Percentiles rank a stretch among this genome's conserved stretches.
These are phyloP conservation scores for Hanseniaspora gamundiae DNA, from an alignment of 1,139 yeast species.

Conservation along the genomic window DNA sequence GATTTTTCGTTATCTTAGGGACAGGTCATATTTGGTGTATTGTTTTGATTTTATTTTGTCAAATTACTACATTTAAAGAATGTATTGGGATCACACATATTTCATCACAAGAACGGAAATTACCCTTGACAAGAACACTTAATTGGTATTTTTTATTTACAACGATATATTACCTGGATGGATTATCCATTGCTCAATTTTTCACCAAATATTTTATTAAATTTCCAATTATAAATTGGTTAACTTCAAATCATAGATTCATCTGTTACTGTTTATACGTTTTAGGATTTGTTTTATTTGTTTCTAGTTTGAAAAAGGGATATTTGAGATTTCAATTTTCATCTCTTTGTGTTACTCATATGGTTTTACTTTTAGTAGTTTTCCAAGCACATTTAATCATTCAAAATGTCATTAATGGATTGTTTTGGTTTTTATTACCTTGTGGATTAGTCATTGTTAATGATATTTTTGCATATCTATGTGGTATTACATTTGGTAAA, in stretches of 20 bases:
- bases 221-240: constrained; percentile 26
- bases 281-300: constrained; percentile 82
- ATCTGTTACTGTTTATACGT: constrained; percentile 76
- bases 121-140: constrained; percentile 73
- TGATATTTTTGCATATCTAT: constrained; percentile 90
- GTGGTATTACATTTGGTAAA: constrained; percentile 93
- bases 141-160: constrained; percentile 83
- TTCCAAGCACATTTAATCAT: constrained; percentile 91
- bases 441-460: constrained; percentile 84
- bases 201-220: constrained; percentile 28
- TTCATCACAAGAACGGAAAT: constrained; percentile 71
- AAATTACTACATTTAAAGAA: constrained; percentile 78
- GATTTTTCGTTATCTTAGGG: constrained; percentile 60
- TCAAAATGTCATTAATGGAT: constrained; percentile 77
- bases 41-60: constrained; percentile 55
- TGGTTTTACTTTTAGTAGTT: constrained; percentile 82
- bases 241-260: constrained; percentile 66
- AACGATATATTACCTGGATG: constrained; percentile 80
- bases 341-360: constrained; percentile 86
- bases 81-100: constrained; percentile 77
- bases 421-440: constrained; percentile 91
- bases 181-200: constrained; percentile 62
- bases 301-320: constrained; percentile 79
- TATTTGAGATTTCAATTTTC: constrained; percentile 86
- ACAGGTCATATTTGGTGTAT: constrained; percentile 84